Conservation (phyloP, 345 rosid species). For the Conringia planisiliqua region DNA sequence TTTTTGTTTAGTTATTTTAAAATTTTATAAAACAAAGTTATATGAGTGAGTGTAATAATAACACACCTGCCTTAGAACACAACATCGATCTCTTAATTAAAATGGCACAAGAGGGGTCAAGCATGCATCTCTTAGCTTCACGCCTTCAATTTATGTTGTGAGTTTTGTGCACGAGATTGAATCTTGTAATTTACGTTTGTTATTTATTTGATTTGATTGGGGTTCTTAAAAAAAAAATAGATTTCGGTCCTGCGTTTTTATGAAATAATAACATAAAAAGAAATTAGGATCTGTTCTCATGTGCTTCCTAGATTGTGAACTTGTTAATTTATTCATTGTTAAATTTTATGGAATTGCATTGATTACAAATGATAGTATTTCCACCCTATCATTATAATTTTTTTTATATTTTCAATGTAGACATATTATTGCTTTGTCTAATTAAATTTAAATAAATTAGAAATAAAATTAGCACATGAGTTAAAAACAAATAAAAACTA, state of each 20-base stretch:
- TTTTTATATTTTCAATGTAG: neutral
- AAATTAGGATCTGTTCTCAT: neutral
- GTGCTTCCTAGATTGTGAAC: neutral
- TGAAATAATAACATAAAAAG: neutral
- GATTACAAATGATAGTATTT: neutral
- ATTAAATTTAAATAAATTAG: no score
- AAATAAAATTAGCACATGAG: no score
- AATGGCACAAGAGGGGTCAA: constrained; percentile 31
- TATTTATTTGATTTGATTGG: neutral
- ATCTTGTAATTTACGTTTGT: constrained; percentile 29
- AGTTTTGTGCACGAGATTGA: constrained; percentile 19
- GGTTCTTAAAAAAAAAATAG: neutral
- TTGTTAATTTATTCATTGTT: neutral
- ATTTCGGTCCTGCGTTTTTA: neutral
- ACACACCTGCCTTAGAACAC: constrained; percentile 18
- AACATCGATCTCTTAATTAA: constrained; percentile 14
- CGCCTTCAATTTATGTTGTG: constrained; percentile 27
- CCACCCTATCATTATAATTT: neutral
- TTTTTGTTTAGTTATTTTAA: neutral
- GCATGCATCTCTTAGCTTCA: constrained; percentile 35
- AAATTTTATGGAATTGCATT: neutral
- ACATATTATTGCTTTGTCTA: no score
- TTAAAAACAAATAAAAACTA: no score
- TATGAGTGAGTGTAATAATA: constrained; percentile 34
- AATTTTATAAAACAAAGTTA: neutral